Conservation (phyloP, 2,329 filamentous ascomycete genomes). For the Fusarium palustre region DNA sequence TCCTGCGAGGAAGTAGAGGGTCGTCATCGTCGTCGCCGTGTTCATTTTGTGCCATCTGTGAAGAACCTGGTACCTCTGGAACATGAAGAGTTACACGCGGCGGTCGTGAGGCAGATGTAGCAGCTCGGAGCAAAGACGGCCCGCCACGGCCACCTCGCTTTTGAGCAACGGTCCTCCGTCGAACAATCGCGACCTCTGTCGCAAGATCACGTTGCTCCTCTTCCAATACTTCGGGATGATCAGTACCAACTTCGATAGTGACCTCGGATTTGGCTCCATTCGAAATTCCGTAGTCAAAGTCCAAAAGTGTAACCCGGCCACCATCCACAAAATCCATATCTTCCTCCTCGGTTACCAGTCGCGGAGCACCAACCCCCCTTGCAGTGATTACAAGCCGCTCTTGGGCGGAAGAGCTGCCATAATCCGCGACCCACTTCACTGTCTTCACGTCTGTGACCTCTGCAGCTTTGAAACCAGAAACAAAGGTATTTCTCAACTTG, state of each 20-base stretch:
- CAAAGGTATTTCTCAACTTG: slow-evolving; percentile 75
- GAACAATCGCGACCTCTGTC: slow-evolving; percentile 81
- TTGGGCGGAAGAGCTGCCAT: slow-evolving; percentile 59
- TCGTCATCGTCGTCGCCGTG: slow-evolving; percentile 59
- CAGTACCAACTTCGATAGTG: slow-evolving; percentile 79
- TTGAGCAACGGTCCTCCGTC: slow-evolving; percentile 77
- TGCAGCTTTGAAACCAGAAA: slow-evolving; percentile 73
- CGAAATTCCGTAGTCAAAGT: slow-evolving; percentile 73
- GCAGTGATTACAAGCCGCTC: slow-evolving; percentile 77
- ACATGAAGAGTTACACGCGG: slow-evolving; percentile 48
- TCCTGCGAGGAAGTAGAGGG: slow-evolving; percentile 64
- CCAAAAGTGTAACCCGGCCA: slow-evolving; percentile 77
- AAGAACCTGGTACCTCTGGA: slow-evolving; percentile 49
- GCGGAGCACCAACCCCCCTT: slow-evolving; percentile 72
- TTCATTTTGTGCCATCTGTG: slow-evolving; percentile 42
- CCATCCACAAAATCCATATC: slow-evolving; percentile 82
- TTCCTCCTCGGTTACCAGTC: slow-evolving; percentile 73
- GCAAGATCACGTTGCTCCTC: slow-evolving; percentile 81
- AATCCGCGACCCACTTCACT: slow-evolving; percentile 77
- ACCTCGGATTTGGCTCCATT: slow-evolving; percentile 69
- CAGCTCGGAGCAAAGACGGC: slow-evolving; percentile 59
- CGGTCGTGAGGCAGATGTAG: slow-evolving; percentile 56
- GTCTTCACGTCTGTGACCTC: slow-evolving; percentile 74
- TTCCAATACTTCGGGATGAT: slow-evolving; percentile 74
- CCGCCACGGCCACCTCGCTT: slow-evolving; percentile 62